Conservation (phyloP, 2,329 filamentous ascomycete genomes). For the Shiraia sp. region DNA sequence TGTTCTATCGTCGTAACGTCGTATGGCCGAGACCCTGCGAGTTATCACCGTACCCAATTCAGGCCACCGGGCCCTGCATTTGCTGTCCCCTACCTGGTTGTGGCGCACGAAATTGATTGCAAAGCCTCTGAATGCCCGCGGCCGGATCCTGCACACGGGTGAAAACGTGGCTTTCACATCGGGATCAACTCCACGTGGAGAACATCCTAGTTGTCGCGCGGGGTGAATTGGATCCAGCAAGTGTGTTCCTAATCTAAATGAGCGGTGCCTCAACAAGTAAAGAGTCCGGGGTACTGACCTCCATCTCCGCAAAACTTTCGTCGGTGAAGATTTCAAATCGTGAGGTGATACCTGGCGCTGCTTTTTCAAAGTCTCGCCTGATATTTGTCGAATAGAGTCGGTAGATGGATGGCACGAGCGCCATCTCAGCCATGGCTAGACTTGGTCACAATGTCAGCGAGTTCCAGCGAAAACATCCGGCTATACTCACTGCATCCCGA, state of each 20-base stretch:
- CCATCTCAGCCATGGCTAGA: slow-evolving; percentile 57
- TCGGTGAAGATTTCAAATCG: slow-evolving; percentile 50
- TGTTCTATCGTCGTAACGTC: too few relatives aligned
- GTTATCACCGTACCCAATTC: too few relatives aligned
- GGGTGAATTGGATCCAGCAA: slow-evolving; percentile 7
- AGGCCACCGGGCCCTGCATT: too few relatives aligned
- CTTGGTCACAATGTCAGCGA: neutral
- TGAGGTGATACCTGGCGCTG: slow-evolving; percentile 47
- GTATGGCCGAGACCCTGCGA: too few relatives aligned
- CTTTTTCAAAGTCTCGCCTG: slow-evolving; percentile 30
- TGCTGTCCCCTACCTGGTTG: too few relatives aligned
- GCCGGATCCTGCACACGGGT: neutral
- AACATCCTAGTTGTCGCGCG: neutral
- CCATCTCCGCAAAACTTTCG: slow-evolving; percentile 27
- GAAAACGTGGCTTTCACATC: neutral
- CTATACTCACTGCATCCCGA: slow-evolving; percentile 31
- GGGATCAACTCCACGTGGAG: neutral
- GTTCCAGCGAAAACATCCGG: slow-evolving; percentile 1
- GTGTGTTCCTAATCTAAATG: slow-evolving; percentile 5
- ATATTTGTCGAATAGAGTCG: slow-evolving; percentile 39
- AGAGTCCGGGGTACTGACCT: slow-evolving; percentile 2
- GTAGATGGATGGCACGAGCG: slow-evolving; percentile 52
- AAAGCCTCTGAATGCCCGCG: too few relatives aligned
- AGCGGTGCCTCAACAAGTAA: neutral
- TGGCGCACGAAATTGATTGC: too few relatives aligned